Evolutionary conservation across 2,329 filamentous ascomycete genomes (phyloP).

Genomic region (Canariomyces notabilis): DNA sequence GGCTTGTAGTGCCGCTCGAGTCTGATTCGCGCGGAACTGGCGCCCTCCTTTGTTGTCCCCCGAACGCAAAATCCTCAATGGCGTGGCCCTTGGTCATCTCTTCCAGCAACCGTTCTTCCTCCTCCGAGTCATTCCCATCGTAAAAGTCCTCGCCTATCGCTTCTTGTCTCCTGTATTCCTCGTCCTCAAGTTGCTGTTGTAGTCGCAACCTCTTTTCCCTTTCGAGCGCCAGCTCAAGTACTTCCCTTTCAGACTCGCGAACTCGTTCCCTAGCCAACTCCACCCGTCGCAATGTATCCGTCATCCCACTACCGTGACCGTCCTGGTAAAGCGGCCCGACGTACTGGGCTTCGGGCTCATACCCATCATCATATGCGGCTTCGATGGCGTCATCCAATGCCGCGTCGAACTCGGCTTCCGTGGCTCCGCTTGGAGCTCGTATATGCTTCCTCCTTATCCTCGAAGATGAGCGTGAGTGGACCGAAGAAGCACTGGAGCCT

Average conservation of each 20-base stretch:
- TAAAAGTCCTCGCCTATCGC: conserved; percentile 51
- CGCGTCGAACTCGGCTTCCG: conserved; percentile 87
- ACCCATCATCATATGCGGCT: conserved; percentile 88
- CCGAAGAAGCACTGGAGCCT: conserved; percentile 70
- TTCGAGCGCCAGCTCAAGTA: conserved; percentile 56
- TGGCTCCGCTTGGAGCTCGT: conserved; percentile 62
- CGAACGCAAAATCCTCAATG: conserved; percentile 78
- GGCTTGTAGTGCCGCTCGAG: conserved; percentile 71
- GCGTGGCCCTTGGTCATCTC: conserved; percentile 82
- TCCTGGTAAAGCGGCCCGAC: conserved; percentile 32
- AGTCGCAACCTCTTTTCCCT: conserved; percentile 49
- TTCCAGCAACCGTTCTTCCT: conserved; percentile 75
- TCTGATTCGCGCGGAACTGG: conserved; percentile 72
- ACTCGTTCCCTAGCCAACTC: conserved; percentile 73
- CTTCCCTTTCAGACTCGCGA: conserved; percentile 67
- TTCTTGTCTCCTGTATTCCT: conserved; percentile 34
- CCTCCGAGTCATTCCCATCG: conserved; percentile 59
- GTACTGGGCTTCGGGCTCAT: conserved; percentile 53
- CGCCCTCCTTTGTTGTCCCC: conserved; percentile 57
- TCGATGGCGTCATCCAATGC: conserved; percentile 93
- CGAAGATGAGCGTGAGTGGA: conserved; percentile 74
- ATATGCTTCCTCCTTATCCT: conserved; percentile 65
- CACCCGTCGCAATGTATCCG: conserved; percentile 59
- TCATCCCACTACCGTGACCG: conserved; percentile 41
- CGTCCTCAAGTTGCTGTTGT: conserved; percentile 39